These are phyloP conservation scores for Amylocarpus encephaloides DNA, from an alignment of 2,329 filamentous ascomycete species.

Conservation along the genomic window DNA sequence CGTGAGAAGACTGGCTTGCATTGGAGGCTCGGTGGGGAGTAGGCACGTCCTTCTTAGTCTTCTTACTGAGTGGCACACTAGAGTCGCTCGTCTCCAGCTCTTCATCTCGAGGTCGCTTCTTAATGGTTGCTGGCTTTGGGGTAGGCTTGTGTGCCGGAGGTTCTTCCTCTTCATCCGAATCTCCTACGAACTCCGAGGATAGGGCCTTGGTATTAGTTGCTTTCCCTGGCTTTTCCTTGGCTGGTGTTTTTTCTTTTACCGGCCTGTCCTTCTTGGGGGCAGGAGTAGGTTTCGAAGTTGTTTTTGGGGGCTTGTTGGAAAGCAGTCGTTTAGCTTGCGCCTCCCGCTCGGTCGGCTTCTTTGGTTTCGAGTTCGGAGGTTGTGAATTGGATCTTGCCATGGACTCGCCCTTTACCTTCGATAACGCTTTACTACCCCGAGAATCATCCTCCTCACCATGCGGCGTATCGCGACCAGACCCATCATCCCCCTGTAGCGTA, in stretches of 20 bases:
- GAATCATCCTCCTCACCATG: conserved; percentile 36
- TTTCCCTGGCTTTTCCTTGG: conserved; percentile 19
- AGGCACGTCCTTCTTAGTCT: conserved; percentile 27
- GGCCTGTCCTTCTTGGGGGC: neutral
- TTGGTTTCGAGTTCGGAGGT: conserved; percentile 45
- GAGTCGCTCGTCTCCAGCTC: conserved; percentile 26
- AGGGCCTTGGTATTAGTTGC: conserved; percentile 21
- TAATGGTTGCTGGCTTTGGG: conserved; percentile 29
- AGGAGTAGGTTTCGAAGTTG: conserved; percentile 21
- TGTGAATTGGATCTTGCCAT: conserved; percentile 48
- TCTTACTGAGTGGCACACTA: conserved; percentile 28
- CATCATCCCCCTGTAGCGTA: conserved; percentile 45
- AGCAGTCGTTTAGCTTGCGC: conserved; percentile 51
- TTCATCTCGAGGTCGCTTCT: conserved; percentile 47
- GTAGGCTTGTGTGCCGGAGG: conserved; percentile 32
- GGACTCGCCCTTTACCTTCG: conserved; percentile 33
- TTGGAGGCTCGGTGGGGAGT: conserved; percentile 34
- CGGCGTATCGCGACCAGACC: conserved; percentile 36
- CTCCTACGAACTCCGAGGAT: conserved; percentile 29
- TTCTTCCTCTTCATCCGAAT: conserved; percentile 29
- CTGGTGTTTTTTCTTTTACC: too few relatives aligned
- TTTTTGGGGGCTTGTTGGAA: conserved; percentile 31
- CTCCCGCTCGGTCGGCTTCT: conserved; percentile 49
- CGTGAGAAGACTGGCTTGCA: conserved; percentile 41
- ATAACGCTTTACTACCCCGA: conserved; percentile 28